These are phyloP conservation scores for Microcyclospora tardicrescens DNA, from an alignment of 2,329 filamentous ascomycete genomes.

Conservation along the genomic window DNA sequence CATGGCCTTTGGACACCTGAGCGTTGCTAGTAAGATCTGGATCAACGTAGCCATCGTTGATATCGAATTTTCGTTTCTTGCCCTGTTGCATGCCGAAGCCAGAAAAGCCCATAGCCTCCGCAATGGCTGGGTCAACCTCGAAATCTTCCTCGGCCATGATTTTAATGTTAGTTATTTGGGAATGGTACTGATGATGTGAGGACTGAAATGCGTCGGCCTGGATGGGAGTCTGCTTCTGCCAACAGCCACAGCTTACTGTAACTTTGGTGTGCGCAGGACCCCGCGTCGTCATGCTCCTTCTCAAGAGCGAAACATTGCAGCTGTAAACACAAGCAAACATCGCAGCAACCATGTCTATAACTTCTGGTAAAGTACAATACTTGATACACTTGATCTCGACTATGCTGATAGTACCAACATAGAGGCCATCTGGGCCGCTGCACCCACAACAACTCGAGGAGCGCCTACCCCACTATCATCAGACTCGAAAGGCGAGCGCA, in stretches of 20 bases:
- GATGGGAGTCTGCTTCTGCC: too few species aligned
- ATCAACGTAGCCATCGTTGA: constrained; percentile 37
- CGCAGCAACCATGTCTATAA: constrained; percentile 10
- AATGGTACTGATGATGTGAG: too few species aligned
- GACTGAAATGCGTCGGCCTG: too few species aligned
- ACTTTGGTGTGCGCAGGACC: too few species aligned
- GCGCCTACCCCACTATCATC: constrained; percentile 79
- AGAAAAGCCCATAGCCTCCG: constrained; percentile 59
- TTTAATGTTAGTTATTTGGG: too few species aligned
- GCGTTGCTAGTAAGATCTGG: constrained; percentile 17
- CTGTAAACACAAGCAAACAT: constrained; percentile 1
- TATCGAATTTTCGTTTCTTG: constrained; percentile 57
- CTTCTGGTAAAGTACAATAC: constrained; percentile 9
- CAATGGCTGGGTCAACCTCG: constrained; percentile 44
- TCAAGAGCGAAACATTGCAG: too few species aligned
- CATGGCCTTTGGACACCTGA: constrained; percentile 15
- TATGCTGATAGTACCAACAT: background rate
- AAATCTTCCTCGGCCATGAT: constrained; percentile 18
- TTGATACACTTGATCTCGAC: constrained; percentile 14
- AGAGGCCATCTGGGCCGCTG: constrained; percentile 71
- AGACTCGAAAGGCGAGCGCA: constrained; percentile 77
- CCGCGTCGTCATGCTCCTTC: too few species aligned
- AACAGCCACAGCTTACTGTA: too few species aligned
- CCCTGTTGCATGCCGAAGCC: constrained; percentile 49
- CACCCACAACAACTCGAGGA: constrained; percentile 70